These are phyloP conservation scores for Orobanche coerulescens DNA, from an alignment of 257 asterid species.

Conservation along the genomic window DNA sequence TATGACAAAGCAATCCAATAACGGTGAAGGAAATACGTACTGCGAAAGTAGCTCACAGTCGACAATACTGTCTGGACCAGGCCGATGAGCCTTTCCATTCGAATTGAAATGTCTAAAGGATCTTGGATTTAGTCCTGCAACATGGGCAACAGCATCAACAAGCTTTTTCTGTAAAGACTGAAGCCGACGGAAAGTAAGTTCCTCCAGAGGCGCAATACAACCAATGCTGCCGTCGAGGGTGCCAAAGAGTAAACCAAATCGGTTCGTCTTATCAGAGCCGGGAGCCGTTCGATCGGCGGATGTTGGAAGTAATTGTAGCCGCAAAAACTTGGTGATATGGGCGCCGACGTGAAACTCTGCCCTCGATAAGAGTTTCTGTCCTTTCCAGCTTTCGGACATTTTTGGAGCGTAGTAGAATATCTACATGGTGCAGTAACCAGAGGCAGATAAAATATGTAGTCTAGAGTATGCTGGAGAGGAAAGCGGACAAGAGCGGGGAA, in stretches of 20 bases:
- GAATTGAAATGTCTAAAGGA: slow-evolving; percentile 78
- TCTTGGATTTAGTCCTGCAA: slow-evolving; percentile 88
- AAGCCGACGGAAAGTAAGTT: slow-evolving; percentile 89
- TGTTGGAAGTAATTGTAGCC: slow-evolving; percentile 83
- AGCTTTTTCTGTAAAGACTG: slow-evolving; percentile 93
- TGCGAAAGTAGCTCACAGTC: slow-evolving; percentile 85
- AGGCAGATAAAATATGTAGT: background rate
- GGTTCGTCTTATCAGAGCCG: slow-evolving; percentile 87
- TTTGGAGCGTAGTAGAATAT: slow-evolving; percentile 93
- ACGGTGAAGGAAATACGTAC: slow-evolving; percentile 42
- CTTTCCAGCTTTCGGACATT: slow-evolving; percentile 93
- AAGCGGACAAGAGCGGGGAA: background rate
- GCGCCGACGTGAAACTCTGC: slow-evolving; percentile 97
- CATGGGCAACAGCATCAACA: slow-evolving; percentile 77
- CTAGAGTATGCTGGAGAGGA: background rate
- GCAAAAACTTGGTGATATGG: slow-evolving; percentile 78
- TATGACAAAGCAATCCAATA: background rate
- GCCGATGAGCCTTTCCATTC: slow-evolving; percentile 95
- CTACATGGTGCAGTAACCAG: slow-evolving; percentile 32
- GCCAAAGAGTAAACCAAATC: slow-evolving; percentile 82
- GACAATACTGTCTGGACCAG: slow-evolving; percentile 94
- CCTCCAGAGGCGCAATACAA: slow-evolving; percentile 92
- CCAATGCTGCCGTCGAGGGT: slow-evolving; percentile 96
- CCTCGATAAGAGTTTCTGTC: slow-evolving; percentile 88
- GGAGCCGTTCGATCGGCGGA: slow-evolving; percentile 54